Evolutionary conservation across 768 basidiomycete genomes (phyloP), one percentile per base, ranked within the genome.

Genomic region (Podaxis carcinomalis): DNA sequence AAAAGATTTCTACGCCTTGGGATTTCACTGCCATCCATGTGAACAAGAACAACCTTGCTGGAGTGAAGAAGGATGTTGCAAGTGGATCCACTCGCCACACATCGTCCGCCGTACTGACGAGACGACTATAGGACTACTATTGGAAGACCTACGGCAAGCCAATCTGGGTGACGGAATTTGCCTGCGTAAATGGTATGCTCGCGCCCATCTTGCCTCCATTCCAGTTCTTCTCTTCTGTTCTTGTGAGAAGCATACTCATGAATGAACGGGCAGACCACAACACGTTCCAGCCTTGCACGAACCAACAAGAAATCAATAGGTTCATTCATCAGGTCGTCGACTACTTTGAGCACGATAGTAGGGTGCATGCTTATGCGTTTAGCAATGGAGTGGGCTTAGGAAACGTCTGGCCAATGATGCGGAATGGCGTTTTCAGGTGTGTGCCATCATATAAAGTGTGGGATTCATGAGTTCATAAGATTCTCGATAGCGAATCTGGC

Each of bases 101-200:
- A 14, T 16, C 14, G 7, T 5, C 7, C 44, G 23, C 35, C 16
- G 7, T 32, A 54, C n/a, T 57, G 21, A 39, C 28, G 49, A 4
- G 5, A 23, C n/a, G 23, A 49, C 4, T 62, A 5, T 56, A 79
- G 80, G 73, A 76, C 49, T 74, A 81, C 61, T 81, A 81, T 63
- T 71, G 71, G 67, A 66, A 58, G 2, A 55, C 46, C 1, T 81
- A 80, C 64, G 73, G 75, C 63, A 80, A 78, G 67, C 79, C 80
- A 1, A 74, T 81, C 56, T 81, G 79, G 79, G 73, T 81, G 14
- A 77, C 79, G 23, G 80, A 81, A 64, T 79, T 80, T 63, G 79
- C 80, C 54, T 81, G 80, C 59, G 79, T 80, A 35, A 72, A 80
- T 53, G 79, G 79, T 78, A 58, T 19, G 68, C 42, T 19, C 39